Evolutionary conservation across 2,329 filamentous ascomycete species (phyloP), one percentile per base, ranked within the genome.

Genomic region (Bretziella fagacearum): DNA sequence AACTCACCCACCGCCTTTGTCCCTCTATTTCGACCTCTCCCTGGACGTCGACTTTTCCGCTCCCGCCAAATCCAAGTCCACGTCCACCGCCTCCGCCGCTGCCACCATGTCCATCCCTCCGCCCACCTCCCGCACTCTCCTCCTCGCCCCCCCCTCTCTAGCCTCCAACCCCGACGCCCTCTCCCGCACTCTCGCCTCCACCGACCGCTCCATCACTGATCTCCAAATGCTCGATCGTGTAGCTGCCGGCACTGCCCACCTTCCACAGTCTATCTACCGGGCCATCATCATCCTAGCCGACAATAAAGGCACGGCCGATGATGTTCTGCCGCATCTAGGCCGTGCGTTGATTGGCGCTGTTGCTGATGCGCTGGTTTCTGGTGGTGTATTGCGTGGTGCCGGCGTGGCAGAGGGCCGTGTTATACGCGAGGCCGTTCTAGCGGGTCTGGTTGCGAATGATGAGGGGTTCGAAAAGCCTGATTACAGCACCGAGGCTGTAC

Each of bases 191-290:
- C 74, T 93, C 57, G 69, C 77, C 50, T 68, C 76, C 49, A 78
- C 84, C 65, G 78, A 91, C 61, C 80, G 85, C 58, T 66, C 71
- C 53, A 68, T 73, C 39, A 89, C 86, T 52, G 91, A 98, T 59
- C 71, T 98, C 46, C 91, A 96, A 63, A 98, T 98, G 91, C 81
- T 98, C 52, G 91, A 98, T 65, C 84, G 91, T 44, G 74, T 98
- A 33, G 77, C 83, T 2, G 74, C 83, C 29, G 85, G 85, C 52
- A 70, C 94, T 30, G 84, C 91, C 49, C 68, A 77, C 6, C 77
- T 98, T 0, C 81, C 87, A 1, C 55, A 73, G 46, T 67, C 74
- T 42, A 82, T 83, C 47, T 98, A 98, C 67, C 84, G 93, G 60
- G 65, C 82, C 36, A 74, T 96, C 36, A 73, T 95, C 41, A 72